Base-by-base conservation (phyloP, 345 rosid species). In the Iberis pinnata region DNA sequence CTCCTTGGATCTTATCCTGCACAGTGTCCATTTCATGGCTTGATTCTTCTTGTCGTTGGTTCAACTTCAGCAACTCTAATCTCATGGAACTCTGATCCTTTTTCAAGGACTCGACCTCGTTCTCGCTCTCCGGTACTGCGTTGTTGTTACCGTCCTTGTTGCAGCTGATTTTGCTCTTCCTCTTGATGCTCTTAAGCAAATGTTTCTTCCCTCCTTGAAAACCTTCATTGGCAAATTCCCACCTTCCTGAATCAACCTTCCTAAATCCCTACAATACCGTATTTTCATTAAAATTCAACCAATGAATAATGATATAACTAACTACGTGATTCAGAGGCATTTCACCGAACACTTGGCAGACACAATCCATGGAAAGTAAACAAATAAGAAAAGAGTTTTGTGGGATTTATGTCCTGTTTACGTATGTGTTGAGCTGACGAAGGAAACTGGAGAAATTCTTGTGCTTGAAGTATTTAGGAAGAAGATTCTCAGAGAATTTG, bases 171-270 rank as follows among this genome's bases (percentile, higher is more conserved):
- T 83, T 86, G 35, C 61, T 51, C 63, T 81, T 73, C 71, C 96
- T 77, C 73, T 64, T 81, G 54, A 87, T 84, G 46, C 67, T 78
- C 74, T 80, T 84, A 71, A 87, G 32, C 18, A 87, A 72, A 68
- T 81, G 82, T 72, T 64, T 78, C 59, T 80, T 82, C 47, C 93
- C 96, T 70, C 79, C 70, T 26, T 83, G 54, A 68, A 87, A 87
- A 24, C 85, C 84, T 68, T 83, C 93, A 35, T 81, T 81, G 6
- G 88, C 87, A 46, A 87, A 87, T 58, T 87, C 93, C 89, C 93
- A 87, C 16, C 78, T 60, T 41, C 84, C 93, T 15, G 87, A 77
- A 70, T 87, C 87, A 19, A 87, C 78, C 68, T 84, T 87, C 63
- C 73, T 76, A 63, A 87, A 87, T 17, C 96, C 90, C 95, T 83